Base-by-base conservation (phyloP, 2,329 filamentous ascomycete species). In the Thermothelomyces thermophilus region DNA sequence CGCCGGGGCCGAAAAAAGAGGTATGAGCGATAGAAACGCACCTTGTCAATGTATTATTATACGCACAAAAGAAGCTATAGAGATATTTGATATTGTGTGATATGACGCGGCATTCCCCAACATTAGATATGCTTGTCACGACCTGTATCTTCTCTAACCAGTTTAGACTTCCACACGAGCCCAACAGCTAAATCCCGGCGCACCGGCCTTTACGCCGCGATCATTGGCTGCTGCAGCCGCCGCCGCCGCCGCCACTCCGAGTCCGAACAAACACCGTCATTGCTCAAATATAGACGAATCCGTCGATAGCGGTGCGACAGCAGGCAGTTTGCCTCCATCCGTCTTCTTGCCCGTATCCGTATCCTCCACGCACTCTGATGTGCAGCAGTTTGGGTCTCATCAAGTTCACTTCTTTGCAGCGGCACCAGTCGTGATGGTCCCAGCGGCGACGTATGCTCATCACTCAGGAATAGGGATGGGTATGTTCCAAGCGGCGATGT, bases 161-260 rank as follows among this genome's bases (percentile, higher is more conserved):
- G 20, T 13, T 4, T 26, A 54, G 52, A 22, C 6, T 58, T 64
- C 79, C 53, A 5, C 24, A 26, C 24, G 24, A 26, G 24, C 5
- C 9, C 24, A 26, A 26, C 76, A 68, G 60, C 65, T 80, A 58
- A 80, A 81, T 63, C 77, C 77, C 28, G 67, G 72, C 57, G 77
- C 77, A 24, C 71, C 74, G 39, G 72, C 73, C 46, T 81, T 81
- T 53, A 80, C 75, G 1, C 77, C 77, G 41, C 70, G 70, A 46
- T 64, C 66, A 9, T 9, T 26, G 5, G 20, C 41, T 7, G 19
- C 41, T 1, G 40, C 17, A 3, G 26, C 17, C 20, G 26, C 24
- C 35, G 11, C 10, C 19, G 10, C 31, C 5, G 13, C 26, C 2
- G 17, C 17, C 26, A 26, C 40, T 8, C 35, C 40, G 5, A 48